phyloP scores from a whole-genome alignment of 2,329 filamentous ascomycete species.

The Cercospora sojina region DNA sequence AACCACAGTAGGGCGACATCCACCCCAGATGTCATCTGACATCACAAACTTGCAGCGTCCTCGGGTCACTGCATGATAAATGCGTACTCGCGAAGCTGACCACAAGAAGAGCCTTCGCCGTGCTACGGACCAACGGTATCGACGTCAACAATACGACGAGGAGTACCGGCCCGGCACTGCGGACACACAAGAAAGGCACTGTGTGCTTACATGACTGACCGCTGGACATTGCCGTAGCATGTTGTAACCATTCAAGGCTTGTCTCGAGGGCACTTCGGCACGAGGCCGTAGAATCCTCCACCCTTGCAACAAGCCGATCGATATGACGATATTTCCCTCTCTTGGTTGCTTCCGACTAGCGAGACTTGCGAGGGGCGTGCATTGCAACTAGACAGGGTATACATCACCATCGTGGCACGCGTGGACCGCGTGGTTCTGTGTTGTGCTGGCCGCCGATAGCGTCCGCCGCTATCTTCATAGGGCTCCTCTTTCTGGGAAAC shows the following conservation, averaged over 20 bases:
- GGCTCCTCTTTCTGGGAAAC: neutral
- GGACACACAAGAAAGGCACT: neutral
- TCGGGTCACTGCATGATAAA: neutral
- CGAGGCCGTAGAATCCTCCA: neutral
- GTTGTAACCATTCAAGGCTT: neutral
- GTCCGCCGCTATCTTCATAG: neutral
- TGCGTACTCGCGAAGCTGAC: neutral
- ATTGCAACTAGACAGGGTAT: neutral
- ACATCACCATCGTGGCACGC: neutral
- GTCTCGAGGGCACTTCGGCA: conserved; percentile 15
- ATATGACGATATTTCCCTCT: conserved; percentile 3
- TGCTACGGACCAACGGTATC: neutral
- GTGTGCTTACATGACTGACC: neutral
- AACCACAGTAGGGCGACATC: conserved; percentile 5
- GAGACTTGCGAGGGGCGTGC: neutral
- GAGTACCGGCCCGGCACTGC: neutral
- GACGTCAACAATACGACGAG: neutral
- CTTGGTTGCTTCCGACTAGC: neutral
- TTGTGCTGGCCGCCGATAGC: neutral
- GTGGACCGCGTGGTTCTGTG: neutral
- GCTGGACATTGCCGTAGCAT: neutral
- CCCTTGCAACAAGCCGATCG: neutral
- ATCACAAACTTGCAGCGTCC: neutral
- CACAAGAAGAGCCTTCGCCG: neutral
- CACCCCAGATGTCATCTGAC: conserved; percentile 4